phyloP scores from a whole-genome alignment of 176 grass and related monocot species.

The Phyllostachys edulis region DNA sequence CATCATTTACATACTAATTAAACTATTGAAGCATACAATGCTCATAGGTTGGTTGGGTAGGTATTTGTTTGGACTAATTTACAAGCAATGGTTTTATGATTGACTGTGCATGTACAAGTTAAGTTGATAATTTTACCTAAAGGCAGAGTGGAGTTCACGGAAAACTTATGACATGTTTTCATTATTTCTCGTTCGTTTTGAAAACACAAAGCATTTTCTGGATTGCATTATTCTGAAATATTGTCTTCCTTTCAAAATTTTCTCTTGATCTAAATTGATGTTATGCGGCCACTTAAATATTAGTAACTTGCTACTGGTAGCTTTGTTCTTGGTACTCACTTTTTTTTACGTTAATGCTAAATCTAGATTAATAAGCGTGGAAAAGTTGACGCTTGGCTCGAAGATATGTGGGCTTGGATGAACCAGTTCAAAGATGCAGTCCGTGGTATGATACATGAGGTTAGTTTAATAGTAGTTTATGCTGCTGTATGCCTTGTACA shows the following conservation, averaged over 20 bases:
- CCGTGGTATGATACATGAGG: conserved; percentile 60
- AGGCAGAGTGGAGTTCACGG: conserved; percentile 2
- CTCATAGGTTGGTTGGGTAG: conserved; percentile 8
- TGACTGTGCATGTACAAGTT: background rate
- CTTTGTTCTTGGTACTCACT: conserved; percentile 31
- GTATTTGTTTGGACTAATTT: conserved; percentile 27
- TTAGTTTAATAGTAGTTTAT: conserved; percentile 30
- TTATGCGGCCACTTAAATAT: conserved; percentile 20
- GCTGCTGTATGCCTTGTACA: conserved; percentile 19
- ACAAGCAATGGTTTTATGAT: conserved; percentile 2
- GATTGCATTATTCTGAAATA: conserved; percentile 12
- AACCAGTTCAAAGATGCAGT: conserved; percentile 83
- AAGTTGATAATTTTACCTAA: background rate
- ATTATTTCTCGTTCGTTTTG: conserved; percentile 22
- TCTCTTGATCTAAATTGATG: conserved; percentile 25
- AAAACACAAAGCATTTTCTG: conserved; percentile 18
- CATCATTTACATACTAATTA: conserved; percentile 10
- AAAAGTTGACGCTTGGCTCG: conserved; percentile 86
- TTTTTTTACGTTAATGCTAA: conserved; percentile 37
- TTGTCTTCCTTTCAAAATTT: conserved; percentile 14
- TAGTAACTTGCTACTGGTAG: background rate
- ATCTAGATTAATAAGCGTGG: conserved; percentile 66
- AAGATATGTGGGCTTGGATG: conserved; percentile 87
- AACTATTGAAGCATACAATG: conserved; percentile 11
- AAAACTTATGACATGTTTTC: background rate